Percentiles rank a stretch among this genome's conserved stretches.
Conservation (phyloP, 805 yeast genomes). For the Clavispora vitiphila region DNA sequence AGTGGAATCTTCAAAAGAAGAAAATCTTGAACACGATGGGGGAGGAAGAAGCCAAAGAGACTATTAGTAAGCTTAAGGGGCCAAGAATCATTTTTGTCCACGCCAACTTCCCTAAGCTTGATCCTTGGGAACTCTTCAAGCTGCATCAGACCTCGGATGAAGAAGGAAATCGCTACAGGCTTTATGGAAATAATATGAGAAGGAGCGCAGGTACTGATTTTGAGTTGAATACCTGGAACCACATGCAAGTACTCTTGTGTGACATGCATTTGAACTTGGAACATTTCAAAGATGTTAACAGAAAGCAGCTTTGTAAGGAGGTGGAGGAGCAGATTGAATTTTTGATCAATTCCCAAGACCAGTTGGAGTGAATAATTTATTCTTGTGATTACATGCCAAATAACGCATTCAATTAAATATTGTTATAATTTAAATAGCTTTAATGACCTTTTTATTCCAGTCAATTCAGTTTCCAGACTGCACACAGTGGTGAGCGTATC, state of each 20-base stretch:
- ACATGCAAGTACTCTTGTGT: conserved; percentile 52
- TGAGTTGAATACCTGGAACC: conserved; percentile 55
- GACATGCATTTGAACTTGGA: conserved; percentile 43
- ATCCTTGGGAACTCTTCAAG: conserved; percentile 51
- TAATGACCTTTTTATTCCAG: neutral
- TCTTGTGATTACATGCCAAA: no score
- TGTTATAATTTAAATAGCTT: neutral
- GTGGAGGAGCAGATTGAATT: conserved; percentile 42
- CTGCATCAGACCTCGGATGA: conserved; percentile 37
- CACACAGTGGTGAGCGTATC: neutral
- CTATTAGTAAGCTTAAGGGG: conserved; percentile 4
- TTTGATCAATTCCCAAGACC: conserved; percentile 32
- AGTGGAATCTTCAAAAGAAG: conserved; percentile 7
- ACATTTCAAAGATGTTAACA: conserved; percentile 37
- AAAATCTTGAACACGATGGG: conserved; percentile 4
- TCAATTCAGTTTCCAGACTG: neutral
- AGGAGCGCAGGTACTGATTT: conserved; percentile 51
- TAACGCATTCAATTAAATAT: neutral
- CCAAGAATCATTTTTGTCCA: conserved; percentile 48
- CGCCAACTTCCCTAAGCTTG: conserved; percentile 62
- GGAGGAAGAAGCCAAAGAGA: conserved; percentile 5
- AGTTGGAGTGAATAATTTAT: conserved; percentile 23
- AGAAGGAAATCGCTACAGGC: conserved; percentile 45
- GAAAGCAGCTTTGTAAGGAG: conserved; percentile 45
- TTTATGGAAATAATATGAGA: conserved; percentile 55